phyloP scores from a whole-genome alignment of 345 rosid genomes.

The Brassica rapa region DNA sequence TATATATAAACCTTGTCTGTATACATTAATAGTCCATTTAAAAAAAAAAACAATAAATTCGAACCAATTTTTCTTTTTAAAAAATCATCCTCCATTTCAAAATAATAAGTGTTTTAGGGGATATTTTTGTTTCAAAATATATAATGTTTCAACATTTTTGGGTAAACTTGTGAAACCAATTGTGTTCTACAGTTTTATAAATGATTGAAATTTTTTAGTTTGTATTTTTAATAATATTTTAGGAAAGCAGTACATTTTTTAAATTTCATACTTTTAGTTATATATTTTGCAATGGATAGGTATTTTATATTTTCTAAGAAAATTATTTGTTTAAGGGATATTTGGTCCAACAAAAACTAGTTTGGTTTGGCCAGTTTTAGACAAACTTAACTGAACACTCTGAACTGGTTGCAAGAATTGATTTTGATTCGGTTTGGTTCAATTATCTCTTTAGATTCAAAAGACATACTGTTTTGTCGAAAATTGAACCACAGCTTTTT shows the following conservation, averaged over 20 bases:
- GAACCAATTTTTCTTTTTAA: too few relatives aligned
- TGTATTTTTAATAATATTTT: too few relatives aligned
- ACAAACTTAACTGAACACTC: constrained; percentile 3
- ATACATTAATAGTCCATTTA: not conserved
- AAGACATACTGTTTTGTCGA: constrained; percentile 21
- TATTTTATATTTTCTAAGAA: too few relatives aligned
- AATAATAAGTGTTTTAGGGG: not conserved
- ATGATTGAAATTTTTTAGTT: not conserved
- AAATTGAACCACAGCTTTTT: constrained; percentile 27
- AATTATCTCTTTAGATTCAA: not conserved
- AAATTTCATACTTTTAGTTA: too few relatives aligned
- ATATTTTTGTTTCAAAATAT: not conserved
- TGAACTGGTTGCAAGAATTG: constrained; percentile 11
- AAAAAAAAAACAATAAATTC: not conserved
- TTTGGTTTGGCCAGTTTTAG: constrained; percentile 1
- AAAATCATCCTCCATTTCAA: not conserved
- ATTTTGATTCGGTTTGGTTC: constrained; percentile 16
- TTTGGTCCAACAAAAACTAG: constrained; percentile 1
- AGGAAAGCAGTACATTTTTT: not conserved
- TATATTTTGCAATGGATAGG: not conserved
- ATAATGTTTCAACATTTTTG: not conserved
- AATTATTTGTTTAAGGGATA: not conserved
- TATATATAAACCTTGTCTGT: not conserved
- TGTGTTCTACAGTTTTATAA: not conserved
- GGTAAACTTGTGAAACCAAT: not conserved